Evolutionary conservation across 805 yeast species (phyloP), one percentile per base, ranked within the genome.

Genomic region (Metschnikowia amazonensis): DNA sequence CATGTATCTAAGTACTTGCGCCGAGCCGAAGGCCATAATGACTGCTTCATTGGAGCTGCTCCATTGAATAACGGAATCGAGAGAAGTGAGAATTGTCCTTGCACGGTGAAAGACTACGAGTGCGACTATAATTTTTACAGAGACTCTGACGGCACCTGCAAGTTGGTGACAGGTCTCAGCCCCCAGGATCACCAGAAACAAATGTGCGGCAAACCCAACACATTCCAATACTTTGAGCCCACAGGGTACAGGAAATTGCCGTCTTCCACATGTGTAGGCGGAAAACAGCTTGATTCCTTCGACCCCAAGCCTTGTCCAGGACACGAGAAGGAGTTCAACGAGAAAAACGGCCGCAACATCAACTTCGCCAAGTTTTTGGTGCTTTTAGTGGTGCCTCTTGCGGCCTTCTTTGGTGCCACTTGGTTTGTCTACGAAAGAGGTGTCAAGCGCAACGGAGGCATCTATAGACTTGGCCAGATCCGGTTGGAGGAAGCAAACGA

Each of bases 241-340:
- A 89, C 98, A 0, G 99, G 98, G 0, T 94, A 94, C 64, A 80
- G 99, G 62, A 81, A 80, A 56, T 77, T 90, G 23, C 94, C 96
- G 1, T 62, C 86, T 45, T 83, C 94, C 10, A 87, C 96, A 0
- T 94, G 99, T 69, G 75, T 69, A 36, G 95, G 89, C 18, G 98
- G 98, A 3, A 65, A 79, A 45, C 72, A 75, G 46, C 75, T 87
- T 43, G 97, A 87, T 59, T 72, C 76, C 31, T 77, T 81, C 63
- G 74, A 69, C 16, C 73, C 85, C 2, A 74, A 69, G 44, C 79
- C 97, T 6, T 94, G 99, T 64, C 97, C 98, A 4, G 98, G 98
- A 1, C 86, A 82, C 57, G 81, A 82, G 49, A 64, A 67, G 9
- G 83, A 88, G 54, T 89, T 80, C 59, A 64, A 71, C 42, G 66